phyloP scores from a whole-genome alignment of 225 moss, liverwort and hornwort species.

The Straminergon stramineum region DNA sequence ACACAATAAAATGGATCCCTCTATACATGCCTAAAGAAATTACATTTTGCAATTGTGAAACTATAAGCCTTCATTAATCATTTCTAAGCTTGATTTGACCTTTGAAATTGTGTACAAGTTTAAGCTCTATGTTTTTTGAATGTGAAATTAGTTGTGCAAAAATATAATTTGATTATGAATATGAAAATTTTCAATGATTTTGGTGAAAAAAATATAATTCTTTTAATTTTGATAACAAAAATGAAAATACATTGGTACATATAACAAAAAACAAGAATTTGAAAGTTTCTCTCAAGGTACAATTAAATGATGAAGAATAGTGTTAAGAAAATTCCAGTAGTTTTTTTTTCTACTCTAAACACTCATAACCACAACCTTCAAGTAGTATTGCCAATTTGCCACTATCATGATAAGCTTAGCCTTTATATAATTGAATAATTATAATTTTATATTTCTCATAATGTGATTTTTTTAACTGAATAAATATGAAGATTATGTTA shows the following conservation, averaged over 20 bases:
- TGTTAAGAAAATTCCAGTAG: background rate
- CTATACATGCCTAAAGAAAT: fast-evolving
- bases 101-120: background rate
- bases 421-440: background rate
- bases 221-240: background rate
- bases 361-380: background rate
- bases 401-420: background rate
- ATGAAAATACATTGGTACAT: background rate
- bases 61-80: background rate
- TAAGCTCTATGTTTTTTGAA: background rate
- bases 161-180: background rate
- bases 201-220: background rate
- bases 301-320: background rate
- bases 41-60: background rate
- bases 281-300: background rate
- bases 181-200: background rate
- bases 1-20: background rate
- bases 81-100: fast-evolving
- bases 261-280: background rate
- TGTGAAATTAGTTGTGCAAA: too few species aligned
- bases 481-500: background rate
- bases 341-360: background rate
- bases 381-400: background rate
- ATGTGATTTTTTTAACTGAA: background rate
- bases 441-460: background rate